Evolutionary conservation across 2,329 filamentous ascomycete species (phyloP), one percentile per base, ranked within the genome.

Genomic region (Pleoardoris graminearum): DNA sequence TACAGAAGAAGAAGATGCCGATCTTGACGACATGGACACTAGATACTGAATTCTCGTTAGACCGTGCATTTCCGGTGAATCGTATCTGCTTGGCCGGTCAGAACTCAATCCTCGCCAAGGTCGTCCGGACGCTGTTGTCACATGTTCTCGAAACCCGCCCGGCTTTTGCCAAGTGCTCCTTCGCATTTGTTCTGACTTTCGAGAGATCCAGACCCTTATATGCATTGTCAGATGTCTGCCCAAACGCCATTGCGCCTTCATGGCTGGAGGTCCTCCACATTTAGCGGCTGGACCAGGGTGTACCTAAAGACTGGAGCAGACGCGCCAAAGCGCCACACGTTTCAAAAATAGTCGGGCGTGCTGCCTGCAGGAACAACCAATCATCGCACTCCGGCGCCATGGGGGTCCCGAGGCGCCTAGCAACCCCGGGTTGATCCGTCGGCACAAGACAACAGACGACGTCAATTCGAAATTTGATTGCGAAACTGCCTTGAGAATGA

Each of bases 1-100:
- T 19, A 71, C 73, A 23, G 69, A 74, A 45, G 75, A 76, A 27
- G 75, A 76, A 27, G 70, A 71, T 46, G 66, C 62, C 14, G 71
- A 74, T 36, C 54, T 73, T 14, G 70, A 73, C 30, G 69, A 73
- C 42, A 72, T 75, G 72, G 72, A 75, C 54, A 67, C 66, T 32
- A 67, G 72, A 51, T 75, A 68, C 50, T 75, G 59, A 68, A 36
- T 42, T 54, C n/a, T n/a, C 41, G 41, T 48, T 53, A 55, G 55
- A 43, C 54, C 48, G 53, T 62, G 59, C 60, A 59, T 57, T 35
- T 51, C 58, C 61, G 59, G 62, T 63, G 50, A 61, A 42, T 55
- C 51, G 37, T 53, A 58, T 54, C 32, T 30, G 53, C 43, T 30
- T 43, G 37, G 11, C 36, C 36, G 42, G 50, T 47, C 29, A 14